Conservation (phyloP, 179 eudicot species). For the Nepenthes alata region DNA sequence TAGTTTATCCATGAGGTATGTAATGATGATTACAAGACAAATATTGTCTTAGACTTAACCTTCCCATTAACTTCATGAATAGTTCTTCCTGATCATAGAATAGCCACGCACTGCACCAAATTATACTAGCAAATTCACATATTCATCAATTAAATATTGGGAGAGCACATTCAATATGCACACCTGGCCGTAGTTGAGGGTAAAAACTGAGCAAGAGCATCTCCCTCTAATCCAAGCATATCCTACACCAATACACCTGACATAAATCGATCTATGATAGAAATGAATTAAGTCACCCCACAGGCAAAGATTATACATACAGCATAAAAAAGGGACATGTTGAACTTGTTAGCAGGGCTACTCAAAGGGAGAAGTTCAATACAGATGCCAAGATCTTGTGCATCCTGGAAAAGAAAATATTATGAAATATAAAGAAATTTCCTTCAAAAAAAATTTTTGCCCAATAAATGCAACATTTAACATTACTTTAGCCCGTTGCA, state of each 20-base stretch:
- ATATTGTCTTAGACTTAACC: too few relatives aligned
- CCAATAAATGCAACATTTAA: slow-evolving; percentile 1
- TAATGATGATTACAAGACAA: neutral
- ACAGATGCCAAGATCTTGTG: slow-evolving; percentile 92
- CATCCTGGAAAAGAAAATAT: slow-evolving; percentile 51
- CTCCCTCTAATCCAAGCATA: slow-evolving; percentile 80
- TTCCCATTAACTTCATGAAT: too few relatives aligned
- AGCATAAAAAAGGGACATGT: slow-evolving; percentile 64
- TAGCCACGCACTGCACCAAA: neutral
- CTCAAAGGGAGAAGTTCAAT: slow-evolving; percentile 85
- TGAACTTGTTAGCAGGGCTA: slow-evolving; percentile 51
- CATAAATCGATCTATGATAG: slow-evolving; percentile 1
- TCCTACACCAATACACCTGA: slow-evolving; percentile 37
- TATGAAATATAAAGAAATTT: neutral
- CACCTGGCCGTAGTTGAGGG: slow-evolving; percentile 68
- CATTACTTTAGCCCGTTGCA: slow-evolving; percentile 87
- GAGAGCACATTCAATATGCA: slow-evolving; percentile 2
- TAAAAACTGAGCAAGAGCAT: slow-evolving; percentile 50
- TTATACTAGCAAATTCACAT: neutral
- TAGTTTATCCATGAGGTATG: neutral
- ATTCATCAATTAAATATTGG: neutral
- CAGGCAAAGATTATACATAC: slow-evolving; percentile 32
- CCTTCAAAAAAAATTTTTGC: slow-evolving; percentile 1
- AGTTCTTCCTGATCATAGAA: neutral
- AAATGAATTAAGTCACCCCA: neutral